Conservation (phyloP, 352 stramenopile genomes). For the Peronospora destructor region DNA sequence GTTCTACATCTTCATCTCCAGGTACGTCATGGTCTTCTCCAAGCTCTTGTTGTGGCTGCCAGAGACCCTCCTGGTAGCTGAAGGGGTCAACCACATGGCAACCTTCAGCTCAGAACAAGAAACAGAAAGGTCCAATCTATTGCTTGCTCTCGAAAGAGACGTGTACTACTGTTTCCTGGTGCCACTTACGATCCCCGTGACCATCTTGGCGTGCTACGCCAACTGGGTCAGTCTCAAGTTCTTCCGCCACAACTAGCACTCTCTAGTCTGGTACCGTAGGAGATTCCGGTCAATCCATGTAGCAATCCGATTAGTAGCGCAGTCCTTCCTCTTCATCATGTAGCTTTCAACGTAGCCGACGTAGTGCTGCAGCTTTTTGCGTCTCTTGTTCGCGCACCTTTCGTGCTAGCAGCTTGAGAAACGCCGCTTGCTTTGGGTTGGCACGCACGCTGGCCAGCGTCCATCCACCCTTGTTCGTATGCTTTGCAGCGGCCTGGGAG, state of each 20-base stretch:
- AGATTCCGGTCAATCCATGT: neutral
- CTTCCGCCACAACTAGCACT: slow-evolving; percentile 71
- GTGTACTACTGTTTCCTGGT: slow-evolving; percentile 79
- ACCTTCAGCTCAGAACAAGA: slow-evolving; percentile 15
- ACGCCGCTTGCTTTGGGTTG: slow-evolving; percentile 62
- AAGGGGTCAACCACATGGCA: neutral
- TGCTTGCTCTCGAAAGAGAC: slow-evolving; percentile 49
- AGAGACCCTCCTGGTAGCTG: neutral
- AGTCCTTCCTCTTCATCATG: neutral
- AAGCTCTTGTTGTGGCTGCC: slow-evolving; percentile 1
- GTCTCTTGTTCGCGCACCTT: slow-evolving; percentile 49
- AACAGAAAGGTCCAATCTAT: slow-evolving; percentile 14
- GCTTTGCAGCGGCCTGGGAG: slow-evolving; percentile 48
- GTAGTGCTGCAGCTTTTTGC: neutral
- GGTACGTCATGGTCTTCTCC: slow-evolving; percentile 2
- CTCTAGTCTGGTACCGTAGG: neutral
- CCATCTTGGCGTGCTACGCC: slow-evolving; percentile 68
- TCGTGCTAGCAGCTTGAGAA: slow-evolving; percentile 48
- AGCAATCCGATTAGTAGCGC: too few relatives aligned
- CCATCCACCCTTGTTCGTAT: slow-evolving; percentile 32
- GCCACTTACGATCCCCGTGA: slow-evolving; percentile 68
- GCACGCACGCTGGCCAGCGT: slow-evolving; percentile 45
- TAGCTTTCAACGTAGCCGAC: slow-evolving; percentile 4
- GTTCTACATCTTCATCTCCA: neutral
- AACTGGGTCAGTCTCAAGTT: slow-evolving; percentile 86